Percentiles rank a stretch among this genome's conserved stretches.
Conservation (phyloP, 2,329 filamentous ascomycete species). For the Phialemonium atrogriseum region DNA sequence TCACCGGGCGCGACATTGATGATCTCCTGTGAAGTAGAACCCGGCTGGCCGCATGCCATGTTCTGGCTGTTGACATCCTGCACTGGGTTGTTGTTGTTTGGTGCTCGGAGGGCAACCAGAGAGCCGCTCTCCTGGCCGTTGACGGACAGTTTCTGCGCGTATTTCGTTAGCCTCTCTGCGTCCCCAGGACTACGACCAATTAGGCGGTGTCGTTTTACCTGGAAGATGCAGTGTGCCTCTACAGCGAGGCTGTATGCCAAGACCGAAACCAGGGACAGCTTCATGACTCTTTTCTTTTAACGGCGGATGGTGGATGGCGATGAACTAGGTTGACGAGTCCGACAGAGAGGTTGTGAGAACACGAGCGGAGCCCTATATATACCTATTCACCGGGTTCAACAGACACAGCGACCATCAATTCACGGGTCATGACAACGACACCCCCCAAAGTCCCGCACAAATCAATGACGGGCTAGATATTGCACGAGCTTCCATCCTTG, state of each 20-base stretch:
- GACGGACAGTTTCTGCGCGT: conserved; percentile 38
- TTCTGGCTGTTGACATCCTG: conserved; percentile 38
- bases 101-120: conserved; percentile 36
- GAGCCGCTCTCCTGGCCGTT: conserved; percentile 34
- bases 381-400: conserved; percentile 1
- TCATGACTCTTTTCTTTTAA: conserved; percentile 21
- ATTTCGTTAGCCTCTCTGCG: neutral
- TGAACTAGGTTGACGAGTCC: no score
- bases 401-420: no score
- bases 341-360: neutral
- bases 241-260: conserved; percentile 25
- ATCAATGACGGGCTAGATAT: conserved; percentile 13
- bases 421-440: no score
- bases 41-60: conserved; percentile 40
- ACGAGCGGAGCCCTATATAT: conserved; percentile 8
- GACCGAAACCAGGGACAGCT: conserved; percentile 24
- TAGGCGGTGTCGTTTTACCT: conserved; percentile 17
- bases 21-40: conserved; percentile 30
- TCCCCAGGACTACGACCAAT: neutral
- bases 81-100: conserved; percentile 44
- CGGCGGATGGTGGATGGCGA: neutral
- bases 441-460: conserved; percentile 12
- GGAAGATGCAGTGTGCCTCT: conserved; percentile 34
- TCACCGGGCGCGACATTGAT: conserved; percentile 42
- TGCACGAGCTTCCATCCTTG: conserved; percentile 12